Conservation (phyloP, 73 alveolate species). For the Strombidium stylifer region DNA sequence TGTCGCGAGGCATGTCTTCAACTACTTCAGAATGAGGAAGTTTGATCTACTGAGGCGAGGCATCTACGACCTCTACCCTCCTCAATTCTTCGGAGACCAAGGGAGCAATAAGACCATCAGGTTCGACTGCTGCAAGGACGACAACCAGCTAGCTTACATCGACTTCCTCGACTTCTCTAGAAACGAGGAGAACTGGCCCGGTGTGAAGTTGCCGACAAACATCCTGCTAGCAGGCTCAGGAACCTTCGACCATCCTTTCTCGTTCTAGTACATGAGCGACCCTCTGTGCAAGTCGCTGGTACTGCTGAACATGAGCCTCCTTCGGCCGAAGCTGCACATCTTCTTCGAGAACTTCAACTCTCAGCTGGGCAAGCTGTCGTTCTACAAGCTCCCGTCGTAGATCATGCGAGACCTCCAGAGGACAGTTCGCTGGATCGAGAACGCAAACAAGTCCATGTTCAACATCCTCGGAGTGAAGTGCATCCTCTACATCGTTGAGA, state of each 20-base stretch:
- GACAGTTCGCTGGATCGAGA: slow-evolving; percentile 2
- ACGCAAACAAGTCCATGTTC: slow-evolving; percentile 20
- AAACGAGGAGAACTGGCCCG: slow-evolving; percentile 21
- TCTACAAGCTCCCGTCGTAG: slow-evolving; percentile 8
- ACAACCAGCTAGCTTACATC: slow-evolving; percentile 29
- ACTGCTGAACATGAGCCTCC: not conserved
- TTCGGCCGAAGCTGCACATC: slow-evolving; percentile 8
- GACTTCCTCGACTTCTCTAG: slow-evolving; percentile 54
- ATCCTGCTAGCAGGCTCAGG: slow-evolving; percentile 50
- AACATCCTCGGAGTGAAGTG: not conserved
- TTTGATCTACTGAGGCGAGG: not conserved
- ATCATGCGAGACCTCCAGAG: slow-evolving; percentile 21
- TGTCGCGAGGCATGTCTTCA: slow-evolving; percentile 1
- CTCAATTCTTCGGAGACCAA: slow-evolving; percentile 21
- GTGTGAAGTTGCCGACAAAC: slow-evolving; percentile 45
- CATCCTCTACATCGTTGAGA: slow-evolving; percentile 18
- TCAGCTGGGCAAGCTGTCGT: slow-evolving; percentile 1
- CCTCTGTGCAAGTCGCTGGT: slow-evolving; percentile 37
- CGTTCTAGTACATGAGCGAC: slow-evolving; percentile 17
- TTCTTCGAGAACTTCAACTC: slow-evolving; percentile 16
- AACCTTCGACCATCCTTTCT: slow-evolving; percentile 34
- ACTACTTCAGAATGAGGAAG: not conserved
- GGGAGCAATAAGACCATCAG: slow-evolving; percentile 12
- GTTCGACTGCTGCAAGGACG: not conserved
- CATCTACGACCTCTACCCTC: not conserved